Base-by-base conservation (phyloP, 2,329 filamentous ascomycete genomes). In the Claviceps purpurea region DNA sequence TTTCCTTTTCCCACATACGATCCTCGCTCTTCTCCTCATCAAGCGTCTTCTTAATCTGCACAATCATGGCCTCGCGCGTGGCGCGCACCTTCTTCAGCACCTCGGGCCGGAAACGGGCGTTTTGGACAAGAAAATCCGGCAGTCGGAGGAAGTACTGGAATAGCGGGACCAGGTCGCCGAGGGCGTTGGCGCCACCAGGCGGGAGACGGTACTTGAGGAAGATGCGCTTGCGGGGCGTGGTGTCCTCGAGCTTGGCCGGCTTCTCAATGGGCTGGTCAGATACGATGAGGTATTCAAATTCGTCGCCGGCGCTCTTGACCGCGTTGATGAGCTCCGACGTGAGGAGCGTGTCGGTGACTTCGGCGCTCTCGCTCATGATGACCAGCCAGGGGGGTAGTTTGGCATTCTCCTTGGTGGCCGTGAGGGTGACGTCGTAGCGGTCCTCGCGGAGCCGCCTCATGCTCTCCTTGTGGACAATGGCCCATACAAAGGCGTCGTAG, bases 331-430 rank as follows among this genome's bases (percentile, higher is more conserved):
- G 77, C 61, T 97, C 91, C n/a, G 85, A 78, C 4, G 89, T 95
- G 49, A 98, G 78, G 58, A 98, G 73, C 6, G 81, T 75, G 46
- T 96, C 87, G 13, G 90, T 96, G 61, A 98, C 84, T 71, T 97
- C 93, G 54, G 90, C 89, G 69, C 84, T 95, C 76, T 98, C 93
- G 64, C 83, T 94, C 93, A 98, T 97, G 64, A 96, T 81, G 13
- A 89, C 95, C 52, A 85, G 76, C 90, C 90, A 98, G 57, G 77
- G 71, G 38, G 93, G 91, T 38, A 98, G 81, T 75, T 95, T 96
- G 52, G 85, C 66, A 70, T 90, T 81, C 63, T 98, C 93, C 77
- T 95, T 95, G 65, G 91, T 96, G 58, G 83, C 82, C 43, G 93
- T 96, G 59, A 98, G 79, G 50, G 88, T 95, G 51, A 96, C 74